Base-by-base conservation (phyloP, 441 rosid species). In the Raphanus hybrid region DNA sequence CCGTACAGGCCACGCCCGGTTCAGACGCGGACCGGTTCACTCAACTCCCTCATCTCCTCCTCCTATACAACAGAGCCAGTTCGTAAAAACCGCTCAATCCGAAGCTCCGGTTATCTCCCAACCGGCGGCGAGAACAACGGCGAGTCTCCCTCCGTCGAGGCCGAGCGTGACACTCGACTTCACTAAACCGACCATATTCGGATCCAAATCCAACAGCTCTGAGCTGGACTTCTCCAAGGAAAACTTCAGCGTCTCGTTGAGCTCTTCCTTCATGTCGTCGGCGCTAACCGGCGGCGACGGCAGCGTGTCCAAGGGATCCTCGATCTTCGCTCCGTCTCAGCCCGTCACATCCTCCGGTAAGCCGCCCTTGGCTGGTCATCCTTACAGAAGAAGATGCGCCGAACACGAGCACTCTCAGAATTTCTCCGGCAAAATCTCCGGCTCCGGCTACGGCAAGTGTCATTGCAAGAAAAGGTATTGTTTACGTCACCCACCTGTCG, bases 241-340 rank as follows among this genome's bases (percentile, higher is more conserved):
- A 32, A 89, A 81, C 73, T 89, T 88, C 82, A 88, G 93, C 66
- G 86, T 90, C 6, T 90, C 98, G 0, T 81, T 94, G n/a, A 93
- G 78, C 85, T 95, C 98, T 5, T 95, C 99, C 0, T 89, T 86
- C 78, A 82, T 93, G 87, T 93, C 97, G 0, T 89, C 98, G 23
- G 91, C 89, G 15, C 87, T 95, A 0, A 93, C 98, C 39, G 97
- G 98, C 39, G 97, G 98, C 6, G 98, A 95, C 77, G 95, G 95
- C 2, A 95, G 98, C 79, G 92, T 95, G 60, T 93, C 98, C 0
- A 91, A 92, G 71, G 97, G 98, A 1, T 80, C 89, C 3, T 87
- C 91, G 50, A 73, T 95, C 45, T 93, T 95, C 64, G 71, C 84
- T 23, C 72, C 75, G 43, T 73, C 82, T 43, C 82, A 74, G 1